These are phyloP conservation scores for Brachypodium distachyon DNA, from an alignment of 202 grass and related monocot genomes.

Conservation along the genomic window DNA sequence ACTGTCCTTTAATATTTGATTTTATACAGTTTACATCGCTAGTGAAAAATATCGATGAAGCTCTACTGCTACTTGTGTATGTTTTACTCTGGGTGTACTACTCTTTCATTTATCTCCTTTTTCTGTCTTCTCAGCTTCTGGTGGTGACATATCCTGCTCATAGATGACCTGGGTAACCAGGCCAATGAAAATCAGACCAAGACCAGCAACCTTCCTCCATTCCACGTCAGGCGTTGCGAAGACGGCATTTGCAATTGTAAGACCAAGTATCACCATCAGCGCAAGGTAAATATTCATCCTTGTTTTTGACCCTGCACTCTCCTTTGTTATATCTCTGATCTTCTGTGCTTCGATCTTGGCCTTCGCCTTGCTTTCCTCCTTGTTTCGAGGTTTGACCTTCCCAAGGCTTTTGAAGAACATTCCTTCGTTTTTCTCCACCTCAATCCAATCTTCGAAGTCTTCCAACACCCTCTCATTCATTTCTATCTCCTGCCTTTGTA, in stretches of 20 bases:
- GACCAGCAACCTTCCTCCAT: constrained; percentile 72
- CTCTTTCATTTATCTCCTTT: constrained; percentile 31
- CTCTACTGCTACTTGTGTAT: neutral
- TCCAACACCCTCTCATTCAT: constrained; percentile 74
- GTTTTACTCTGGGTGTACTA: neutral
- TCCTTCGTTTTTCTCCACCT: constrained; percentile 67
- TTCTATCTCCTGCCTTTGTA: constrained; percentile 67
- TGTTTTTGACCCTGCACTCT: constrained; percentile 52
- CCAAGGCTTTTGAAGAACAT: constrained; percentile 89
- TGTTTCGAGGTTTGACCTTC: constrained; percentile 41
- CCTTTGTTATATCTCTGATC: constrained; percentile 40
- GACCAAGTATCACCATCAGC: constrained; percentile 65
- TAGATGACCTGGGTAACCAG: constrained; percentile 66
- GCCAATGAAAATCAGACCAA: constrained; percentile 77
- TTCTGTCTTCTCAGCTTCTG: constrained; percentile 26
- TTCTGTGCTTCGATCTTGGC: constrained; percentile 66
- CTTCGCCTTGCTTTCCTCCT: constrained; percentile 42
- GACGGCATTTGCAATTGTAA: constrained; percentile 56
- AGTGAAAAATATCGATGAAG: constrained; percentile 9
- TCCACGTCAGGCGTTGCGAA: constrained; percentile 53
- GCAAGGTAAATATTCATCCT: constrained; percentile 75
- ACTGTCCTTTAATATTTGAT: constrained; percentile 25
- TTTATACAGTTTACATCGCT: constrained; percentile 38
- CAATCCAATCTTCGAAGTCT: constrained; percentile 83
- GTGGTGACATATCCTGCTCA: constrained; percentile 49